Percentiles rank a stretch among this genome's conserved stretches.
These are phyloP conservation scores for Xylaria longipes DNA, from an alignment of 495 filamentous ascomycete species.

Conservation along the genomic window DNA sequence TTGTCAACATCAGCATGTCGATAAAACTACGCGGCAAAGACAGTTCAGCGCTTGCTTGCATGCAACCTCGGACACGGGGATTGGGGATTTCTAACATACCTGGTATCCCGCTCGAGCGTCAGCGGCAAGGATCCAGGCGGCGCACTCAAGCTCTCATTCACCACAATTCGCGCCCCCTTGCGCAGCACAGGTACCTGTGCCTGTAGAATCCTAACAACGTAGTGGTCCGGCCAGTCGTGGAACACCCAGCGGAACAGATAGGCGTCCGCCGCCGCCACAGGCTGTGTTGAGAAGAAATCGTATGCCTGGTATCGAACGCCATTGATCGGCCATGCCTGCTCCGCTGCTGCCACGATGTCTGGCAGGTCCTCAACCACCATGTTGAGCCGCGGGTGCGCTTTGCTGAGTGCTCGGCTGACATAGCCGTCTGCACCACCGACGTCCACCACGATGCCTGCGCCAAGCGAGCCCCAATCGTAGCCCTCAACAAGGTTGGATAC, in stretches of 20 bases:
- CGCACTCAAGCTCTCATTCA: slow-evolving; percentile 44
- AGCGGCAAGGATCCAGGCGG: slow-evolving; percentile 11
- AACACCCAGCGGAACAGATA: slow-evolving; percentile 59
- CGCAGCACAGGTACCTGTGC: slow-evolving; percentile 49
- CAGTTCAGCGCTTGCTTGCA: too few relatives aligned
- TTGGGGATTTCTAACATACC: not conserved
- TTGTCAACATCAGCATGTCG: slow-evolving; percentile 8
- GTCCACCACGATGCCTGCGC: slow-evolving; percentile 41
- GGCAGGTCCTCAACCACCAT: slow-evolving; percentile 36
- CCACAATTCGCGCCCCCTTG: slow-evolving; percentile 40
- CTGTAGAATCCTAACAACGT: slow-evolving; percentile 47
- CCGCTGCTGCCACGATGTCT: slow-evolving; percentile 38
- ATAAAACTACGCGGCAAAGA: slow-evolving; percentile 10
- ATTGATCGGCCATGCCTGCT: not conserved
- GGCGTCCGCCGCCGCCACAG: slow-evolving; percentile 50
- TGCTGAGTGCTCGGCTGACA: slow-evolving; percentile 21
- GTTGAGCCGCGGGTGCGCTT: not conserved
- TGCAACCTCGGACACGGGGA: not conserved
- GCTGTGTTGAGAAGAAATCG: slow-evolving; percentile 55
- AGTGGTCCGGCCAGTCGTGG: slow-evolving; percentile 53
- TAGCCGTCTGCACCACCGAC: slow-evolving; percentile 29
- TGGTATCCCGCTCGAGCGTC: slow-evolving; percentile 3
- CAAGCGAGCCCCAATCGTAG: slow-evolving; percentile 28
- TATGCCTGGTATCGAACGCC: slow-evolving; percentile 44
- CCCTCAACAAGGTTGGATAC: slow-evolving; percentile 18